Base-by-base conservation (phyloP, 2,329 filamentous ascomycete species). In the Botrytis medusae region DNA sequence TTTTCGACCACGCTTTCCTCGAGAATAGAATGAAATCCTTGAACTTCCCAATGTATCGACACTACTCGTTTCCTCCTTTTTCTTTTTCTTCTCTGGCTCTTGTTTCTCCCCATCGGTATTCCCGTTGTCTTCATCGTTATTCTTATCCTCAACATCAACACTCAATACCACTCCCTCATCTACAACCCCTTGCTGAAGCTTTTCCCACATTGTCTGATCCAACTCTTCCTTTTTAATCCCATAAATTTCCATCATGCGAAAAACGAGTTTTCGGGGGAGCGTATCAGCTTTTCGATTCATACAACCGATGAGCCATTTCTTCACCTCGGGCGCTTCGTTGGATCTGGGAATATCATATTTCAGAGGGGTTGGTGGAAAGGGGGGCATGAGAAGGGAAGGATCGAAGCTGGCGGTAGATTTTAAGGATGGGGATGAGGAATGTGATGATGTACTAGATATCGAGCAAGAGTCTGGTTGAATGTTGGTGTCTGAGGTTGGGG, bases 191-290 rank as follows among this genome's bases (percentile, higher is more conserved):
- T 46, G 69, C 25, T 60, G 48, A 42, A 79, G 77, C 34, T 75
- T 75, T 0, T 65, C 70, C 0, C 77, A 62, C 20, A 72, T 75
- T 7, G 71, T 69, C 0, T 74, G 75, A 44, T 72, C 71, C 1
- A 80, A 72, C 65, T 80, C 78, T 7, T 42, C 20, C 32, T 79
- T 75, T 2, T 46, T 40, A 37, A 80, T 79, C 10, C 71, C 51
- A 46, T 80, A 80, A 1, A 76, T 51, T 20, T 76, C 74, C 77
- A 80, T 78, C 64, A 80, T 77, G 1, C 73, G 69, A 2, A 20
- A 32, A 1, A 78, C 62, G 5, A 79, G 57, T 44, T 77, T 76
- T 10, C 62, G 62, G 4, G 76, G 77, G 29, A 80, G 76, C 16
- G 74, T 69, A 42, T 76, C 64, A 20, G 76, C 75, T 72, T 79